Base-by-base conservation (phyloP, 1,139 yeast genomes). In the Yamadazyma jaroonii region DNA sequence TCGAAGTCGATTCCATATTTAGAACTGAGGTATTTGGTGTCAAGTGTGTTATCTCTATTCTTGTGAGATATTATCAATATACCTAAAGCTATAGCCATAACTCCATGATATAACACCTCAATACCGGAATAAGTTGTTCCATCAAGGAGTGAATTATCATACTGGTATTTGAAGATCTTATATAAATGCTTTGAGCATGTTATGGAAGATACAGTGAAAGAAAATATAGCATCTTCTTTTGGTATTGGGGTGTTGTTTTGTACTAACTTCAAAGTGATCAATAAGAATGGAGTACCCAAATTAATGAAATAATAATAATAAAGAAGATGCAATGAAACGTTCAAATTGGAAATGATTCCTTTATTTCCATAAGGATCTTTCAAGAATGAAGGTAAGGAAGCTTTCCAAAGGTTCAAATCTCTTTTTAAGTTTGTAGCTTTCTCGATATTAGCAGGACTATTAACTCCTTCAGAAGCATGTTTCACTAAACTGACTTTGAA, bases 281-380 rank as follows among this genome's bases (percentile, higher is more conserved):
- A 26, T 5, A 26, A 13, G 11, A 26, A 26, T 26, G 29, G 29
- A 6, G 29, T 26, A 9, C 29, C 14, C 9, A 26, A 26, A 13
- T 26, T 26, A 26, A 26, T 26, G 11, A 26, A 26, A 13, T 26
- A 26, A 26, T 26, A 26, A 26, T 26, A 11, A 13, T 26, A 26
- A 7, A 12, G 9, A 9, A 26, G 11, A 26, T 26, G 29, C 9
- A 26, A 26, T 30, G 38, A 32, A 30, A 35, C 38, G 30, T 13
- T 7, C 4, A 30, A 30, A 24, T 28, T 30, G 29, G 34, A 30
- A 20, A 35, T 10, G 30, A 6, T 9, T 6, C 10, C 34, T 13
- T 31, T 25, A 21, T 13, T 28, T 27, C 28, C 32, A 36, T 32
- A 32, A 36, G 23, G 15, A 20, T 26, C 25, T 17, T 22, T 17